phyloP scores from a whole-genome alignment of 2,329 filamentous ascomycete species.

The Aurifilum marmelostoma region DNA sequence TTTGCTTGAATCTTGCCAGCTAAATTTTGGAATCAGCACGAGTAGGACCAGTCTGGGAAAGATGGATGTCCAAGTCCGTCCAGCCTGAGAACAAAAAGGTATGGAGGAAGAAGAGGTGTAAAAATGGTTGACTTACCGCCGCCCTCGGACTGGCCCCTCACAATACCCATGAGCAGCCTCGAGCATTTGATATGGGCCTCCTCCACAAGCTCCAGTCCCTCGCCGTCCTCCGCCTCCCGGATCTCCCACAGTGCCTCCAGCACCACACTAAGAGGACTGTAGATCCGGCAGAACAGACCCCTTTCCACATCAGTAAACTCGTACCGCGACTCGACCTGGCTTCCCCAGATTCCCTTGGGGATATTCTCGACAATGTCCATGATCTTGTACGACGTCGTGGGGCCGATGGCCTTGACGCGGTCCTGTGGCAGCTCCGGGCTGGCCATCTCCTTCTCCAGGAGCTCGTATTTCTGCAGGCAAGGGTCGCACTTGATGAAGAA shows the following conservation, averaged over 20 bases:
- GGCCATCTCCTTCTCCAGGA: constrained; percentile 36
- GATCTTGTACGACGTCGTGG: constrained; percentile 35
- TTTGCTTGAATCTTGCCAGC: constrained; percentile 49
- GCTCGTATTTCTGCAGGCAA: constrained; percentile 50
- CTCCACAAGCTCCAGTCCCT: constrained; percentile 51
- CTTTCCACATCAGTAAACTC: constrained; percentile 55
- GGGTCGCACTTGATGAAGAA: constrained; percentile 58
- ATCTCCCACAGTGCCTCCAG: constrained; percentile 59
- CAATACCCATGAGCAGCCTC: constrained; percentile 50
- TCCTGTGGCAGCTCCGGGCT: constrained; percentile 31
- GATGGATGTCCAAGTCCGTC: background rate
- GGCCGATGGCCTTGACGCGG: constrained; percentile 33
- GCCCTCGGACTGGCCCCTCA: constrained; percentile 55
- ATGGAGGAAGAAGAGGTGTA: background rate
- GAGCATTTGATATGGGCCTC: constrained; percentile 55
- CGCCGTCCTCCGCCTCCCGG: constrained; percentile 37
- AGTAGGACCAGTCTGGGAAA: background rate
- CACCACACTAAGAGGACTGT: constrained; percentile 52
- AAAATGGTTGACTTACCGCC: constrained; percentile 44
- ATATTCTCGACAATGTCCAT: constrained; percentile 37
- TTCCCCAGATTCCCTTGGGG: constrained; percentile 54
- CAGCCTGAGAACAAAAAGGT: background rate
- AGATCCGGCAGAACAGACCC: constrained; percentile 56
- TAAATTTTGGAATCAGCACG: constrained; percentile 8
- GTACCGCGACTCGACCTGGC: constrained; percentile 55